phyloP scores from a whole-genome alignment of 2,329 filamentous ascomycete species.

The Trichoderma sp. region DNA sequence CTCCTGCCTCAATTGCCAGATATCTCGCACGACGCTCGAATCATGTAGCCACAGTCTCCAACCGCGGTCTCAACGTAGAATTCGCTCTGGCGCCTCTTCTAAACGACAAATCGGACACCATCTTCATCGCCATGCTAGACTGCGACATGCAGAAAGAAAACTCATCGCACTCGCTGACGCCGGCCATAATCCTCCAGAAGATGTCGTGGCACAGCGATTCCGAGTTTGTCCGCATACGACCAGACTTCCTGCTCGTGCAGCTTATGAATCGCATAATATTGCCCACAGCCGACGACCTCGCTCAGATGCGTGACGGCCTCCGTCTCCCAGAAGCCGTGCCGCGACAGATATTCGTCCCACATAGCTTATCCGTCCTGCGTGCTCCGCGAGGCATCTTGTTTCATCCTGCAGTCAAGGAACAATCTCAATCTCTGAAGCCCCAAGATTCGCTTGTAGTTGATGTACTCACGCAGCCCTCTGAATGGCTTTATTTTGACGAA shows the following conservation, averaged over 20 bases:
- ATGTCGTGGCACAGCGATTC: slow-evolving; percentile 33
- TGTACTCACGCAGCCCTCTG: slow-evolving; percentile 31
- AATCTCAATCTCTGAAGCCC: not conserved
- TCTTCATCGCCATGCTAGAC: slow-evolving; percentile 33
- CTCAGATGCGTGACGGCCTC: not conserved
- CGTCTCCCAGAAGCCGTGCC: not conserved
- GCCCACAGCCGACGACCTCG: slow-evolving; percentile 26
- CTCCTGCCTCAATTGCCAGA: slow-evolving; percentile 17
- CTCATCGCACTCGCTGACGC: slow-evolving; percentile 21
- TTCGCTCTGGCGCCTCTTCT: slow-evolving; percentile 33
- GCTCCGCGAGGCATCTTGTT: slow-evolving; percentile 32
- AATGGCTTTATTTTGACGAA: slow-evolving; percentile 31
- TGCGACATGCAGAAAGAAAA: slow-evolving; percentile 30
- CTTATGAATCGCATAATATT: slow-evolving; percentile 33
- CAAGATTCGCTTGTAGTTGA: slow-evolving; percentile 7
- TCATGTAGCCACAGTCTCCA: slow-evolving; percentile 27
- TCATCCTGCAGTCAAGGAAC: slow-evolving; percentile 22
- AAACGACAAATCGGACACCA: slow-evolving; percentile 29
- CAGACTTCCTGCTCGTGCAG: slow-evolving; percentile 29
- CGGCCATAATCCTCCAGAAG: slow-evolving; percentile 33
- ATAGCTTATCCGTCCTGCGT: slow-evolving; percentile 24
- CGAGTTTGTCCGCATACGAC: slow-evolving; percentile 32
- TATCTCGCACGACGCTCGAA: slow-evolving; percentile 31
- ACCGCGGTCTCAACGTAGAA: slow-evolving; percentile 31
- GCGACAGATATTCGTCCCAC: slow-evolving; percentile 31